phyloP scores from a whole-genome alignment of 108 stramenopile genomes.

The Bacterosira constricta region DNA sequence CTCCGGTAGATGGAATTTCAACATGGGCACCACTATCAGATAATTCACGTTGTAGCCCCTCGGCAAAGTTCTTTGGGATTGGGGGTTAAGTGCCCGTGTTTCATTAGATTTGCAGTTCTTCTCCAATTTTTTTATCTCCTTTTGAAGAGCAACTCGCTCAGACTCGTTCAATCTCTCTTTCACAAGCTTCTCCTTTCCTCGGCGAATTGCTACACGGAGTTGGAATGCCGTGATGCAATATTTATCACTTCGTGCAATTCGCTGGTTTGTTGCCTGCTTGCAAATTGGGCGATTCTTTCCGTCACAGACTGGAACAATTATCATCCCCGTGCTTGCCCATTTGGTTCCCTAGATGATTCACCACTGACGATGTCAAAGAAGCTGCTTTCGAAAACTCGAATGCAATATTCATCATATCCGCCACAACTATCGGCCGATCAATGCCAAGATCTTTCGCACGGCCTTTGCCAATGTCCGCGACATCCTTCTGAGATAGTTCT shows the following conservation, averaged over 20 bases:
- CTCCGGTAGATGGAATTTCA: not conserved
- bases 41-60: not conserved
- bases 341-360: too few relatives aligned
- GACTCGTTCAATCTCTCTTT: too few relatives aligned
- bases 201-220: not conserved
- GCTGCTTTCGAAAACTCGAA: too few relatives aligned
- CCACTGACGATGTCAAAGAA: too few relatives aligned
- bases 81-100: not conserved
- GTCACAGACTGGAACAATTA: too few relatives aligned
- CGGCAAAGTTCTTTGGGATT: constrained; percentile 9
- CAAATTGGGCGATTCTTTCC: constrained; percentile 1
- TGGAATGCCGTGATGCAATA: not conserved
- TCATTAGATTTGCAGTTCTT: not conserved
- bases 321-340: too few relatives aligned
- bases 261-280: constrained; percentile 1
- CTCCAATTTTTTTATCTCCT: too few relatives aligned
- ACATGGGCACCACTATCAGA: not conserved
- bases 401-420: too few relatives aligned
- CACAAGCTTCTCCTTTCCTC: not conserved
- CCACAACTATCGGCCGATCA: too few relatives aligned
- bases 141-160: not conserved
- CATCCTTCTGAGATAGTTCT: too few relatives aligned
- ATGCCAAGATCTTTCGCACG: too few relatives aligned
- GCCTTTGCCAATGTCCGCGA: too few relatives aligned
- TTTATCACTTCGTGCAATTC: not conserved